phyloP scores from a whole-genome alignment of 139 green algal species.

The Auxenochlorella pyrenoidosa region DNA sequence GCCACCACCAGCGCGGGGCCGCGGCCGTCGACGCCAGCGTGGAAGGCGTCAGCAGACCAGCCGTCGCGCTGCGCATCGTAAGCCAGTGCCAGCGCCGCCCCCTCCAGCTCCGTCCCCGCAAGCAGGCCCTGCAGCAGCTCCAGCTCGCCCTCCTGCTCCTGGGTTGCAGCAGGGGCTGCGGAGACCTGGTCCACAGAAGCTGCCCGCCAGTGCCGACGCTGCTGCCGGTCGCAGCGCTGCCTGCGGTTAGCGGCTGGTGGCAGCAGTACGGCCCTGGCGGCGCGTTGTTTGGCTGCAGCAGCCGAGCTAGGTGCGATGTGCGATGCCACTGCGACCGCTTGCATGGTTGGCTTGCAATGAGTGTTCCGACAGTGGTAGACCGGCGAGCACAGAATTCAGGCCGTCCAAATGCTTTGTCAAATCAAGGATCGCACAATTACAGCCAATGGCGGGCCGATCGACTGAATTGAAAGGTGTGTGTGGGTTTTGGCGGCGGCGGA shows the following conservation, averaged over 20 bases:
- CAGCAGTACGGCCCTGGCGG: not conserved
- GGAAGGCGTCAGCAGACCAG: constrained; percentile 72
- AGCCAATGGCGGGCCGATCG: too few relatives aligned
- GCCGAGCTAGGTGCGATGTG: not conserved
- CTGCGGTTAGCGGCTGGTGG: not conserved
- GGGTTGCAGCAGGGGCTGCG: not conserved
- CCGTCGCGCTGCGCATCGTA: constrained; percentile 71
- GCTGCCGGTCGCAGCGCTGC: not conserved
- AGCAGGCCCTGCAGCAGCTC: constrained; percentile 65
- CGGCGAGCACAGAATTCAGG: not conserved
- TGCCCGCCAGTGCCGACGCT: not conserved
- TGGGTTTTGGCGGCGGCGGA: too few relatives aligned
- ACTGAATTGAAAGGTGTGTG: too few relatives aligned
- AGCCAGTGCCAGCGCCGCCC: constrained; percentile 49
- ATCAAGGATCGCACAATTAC: too few relatives aligned
- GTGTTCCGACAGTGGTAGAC: not conserved
- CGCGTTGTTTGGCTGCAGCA: not conserved
- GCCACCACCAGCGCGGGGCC: constrained; percentile 58
- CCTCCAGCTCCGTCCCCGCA: constrained; percentile 69
- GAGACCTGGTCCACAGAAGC: not conserved
- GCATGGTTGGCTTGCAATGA: not conserved
- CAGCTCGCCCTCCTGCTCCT: constrained; percentile 28
- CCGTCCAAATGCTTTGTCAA: not conserved
- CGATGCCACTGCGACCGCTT: not conserved
- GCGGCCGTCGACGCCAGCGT: constrained; percentile 62